Conservation (phyloP, 345 rosid species). For the Euphorbia tirucalli region DNA sequence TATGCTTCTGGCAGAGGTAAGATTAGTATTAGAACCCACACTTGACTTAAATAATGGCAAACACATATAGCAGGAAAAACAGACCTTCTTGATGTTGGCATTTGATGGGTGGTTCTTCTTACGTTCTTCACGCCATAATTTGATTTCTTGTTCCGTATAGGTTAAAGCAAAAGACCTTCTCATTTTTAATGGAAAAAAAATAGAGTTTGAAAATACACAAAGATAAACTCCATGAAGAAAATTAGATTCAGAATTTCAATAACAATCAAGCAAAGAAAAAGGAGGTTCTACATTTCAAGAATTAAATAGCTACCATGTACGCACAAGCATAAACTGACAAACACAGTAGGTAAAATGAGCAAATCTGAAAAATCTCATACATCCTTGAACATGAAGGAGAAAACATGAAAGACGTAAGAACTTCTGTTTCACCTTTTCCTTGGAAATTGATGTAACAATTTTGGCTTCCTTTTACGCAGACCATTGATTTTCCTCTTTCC, state of each 20-base stretch:
- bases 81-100: conserved; percentile 56
- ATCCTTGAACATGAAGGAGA: background rate
- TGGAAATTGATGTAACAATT: background rate
- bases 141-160: conserved; percentile 69
- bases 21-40: conserved; percentile 20
- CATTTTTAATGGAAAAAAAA: conserved; percentile 1
- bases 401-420: background rate
- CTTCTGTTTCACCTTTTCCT: background rate
- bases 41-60: conserved; percentile 16
- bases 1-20: conserved; percentile 46
- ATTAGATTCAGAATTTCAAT: background rate
- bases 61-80: conserved; percentile 17
- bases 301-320: background rate
- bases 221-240: background rate
- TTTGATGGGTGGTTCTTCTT: conserved; percentile 70
- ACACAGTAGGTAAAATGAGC: background rate
- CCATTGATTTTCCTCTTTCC: background rate
- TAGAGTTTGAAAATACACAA: background rate
- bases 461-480: background rate
- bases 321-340: background rate
- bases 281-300: background rate
- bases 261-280: background rate
- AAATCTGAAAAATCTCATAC: background rate
- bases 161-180: conserved; percentile 37
- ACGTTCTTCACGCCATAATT: conserved; percentile 78